Evolutionary conservation across 1,284 basidiomycete species (phyloP), one percentile per base, ranked within the genome.

Genomic region (Ganoderma meredithae): DNA sequence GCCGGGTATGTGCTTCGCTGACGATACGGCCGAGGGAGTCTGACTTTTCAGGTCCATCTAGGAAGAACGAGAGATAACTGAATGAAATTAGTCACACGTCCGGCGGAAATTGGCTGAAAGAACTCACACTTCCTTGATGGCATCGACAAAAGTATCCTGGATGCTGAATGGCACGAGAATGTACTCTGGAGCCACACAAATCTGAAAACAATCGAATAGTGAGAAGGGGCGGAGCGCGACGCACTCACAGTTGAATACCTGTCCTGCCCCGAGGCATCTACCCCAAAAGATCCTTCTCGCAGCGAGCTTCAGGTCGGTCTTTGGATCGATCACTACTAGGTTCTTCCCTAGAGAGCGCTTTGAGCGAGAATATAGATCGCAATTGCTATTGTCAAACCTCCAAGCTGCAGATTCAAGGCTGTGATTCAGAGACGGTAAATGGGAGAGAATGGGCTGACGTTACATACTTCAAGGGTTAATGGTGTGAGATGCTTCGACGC

Each of bases 401-500:
- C 47, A 12, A 49, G 47, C 47, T 49, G 22, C 12, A 12, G 6
- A 4, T 25, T 4, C 31, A 31, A 31, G 2, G 31, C 3, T 31
- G 15, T n/a, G 19, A n/a, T n/a, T 44, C 1, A 12, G 40, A 15
- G 1, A 41, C 15, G 15, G 17, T 17, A n/a, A 2, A 44, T 7
- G 40, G 22, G 22, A 49, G 47, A 9, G 9, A 22, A 22, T 3
- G 9, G 12, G n/a, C 3, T 25, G 31, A 3, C 5, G 31, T 31
- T 5, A 31, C 31, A 31, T 49, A 52, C 47, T 83, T 94, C 96
- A 58, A 96, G 87, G 5, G 94, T 92, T 27, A 93, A 84, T 0
- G 96, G 95, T 0, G 95, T 95, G n/a, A 97, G 81, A 65, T 91
- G 89, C 79, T 96, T 94, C 7, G 94, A 95, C 2, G 95, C 95